Conservation (phyloP, 805 yeast species). For the Ogataea philodendri region DNA sequence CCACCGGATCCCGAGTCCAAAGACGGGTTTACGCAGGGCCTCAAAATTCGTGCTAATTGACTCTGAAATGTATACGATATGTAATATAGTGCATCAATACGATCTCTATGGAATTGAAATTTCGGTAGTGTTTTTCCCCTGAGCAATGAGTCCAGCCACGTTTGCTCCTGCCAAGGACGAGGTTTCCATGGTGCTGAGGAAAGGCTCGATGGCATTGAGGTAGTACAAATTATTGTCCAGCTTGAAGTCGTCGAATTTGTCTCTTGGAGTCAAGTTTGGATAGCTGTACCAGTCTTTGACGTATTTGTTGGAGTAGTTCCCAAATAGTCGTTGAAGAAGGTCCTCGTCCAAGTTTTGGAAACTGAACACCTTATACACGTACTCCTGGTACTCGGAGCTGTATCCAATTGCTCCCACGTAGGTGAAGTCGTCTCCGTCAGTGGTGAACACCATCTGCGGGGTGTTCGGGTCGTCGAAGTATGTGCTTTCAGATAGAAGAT, state of each 20-base stretch:
- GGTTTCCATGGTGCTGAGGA: conserved; percentile 53
- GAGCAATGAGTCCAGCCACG: conserved; percentile 43
- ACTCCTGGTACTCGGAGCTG: conserved; percentile 28
- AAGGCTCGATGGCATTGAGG: conserved; percentile 44
- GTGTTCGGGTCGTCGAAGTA: conserved; percentile 17
- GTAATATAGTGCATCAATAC: conserved; percentile 7
- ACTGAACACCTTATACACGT: conserved; percentile 45
- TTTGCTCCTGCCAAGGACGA: conserved; percentile 48
- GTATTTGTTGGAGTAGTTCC: conserved; percentile 26
- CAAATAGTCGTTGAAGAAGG: conserved; percentile 25
- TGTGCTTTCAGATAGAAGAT: conserved; percentile 11
- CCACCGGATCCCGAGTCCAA: conserved; percentile 3
- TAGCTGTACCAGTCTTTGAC: conserved; percentile 44
- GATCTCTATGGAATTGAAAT: conserved; percentile 20
- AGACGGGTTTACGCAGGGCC: conserved; percentile 13
- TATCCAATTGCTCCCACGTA: conserved; percentile 35
- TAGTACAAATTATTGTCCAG: conserved; percentile 36
- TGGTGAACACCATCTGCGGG: conserved; percentile 32
- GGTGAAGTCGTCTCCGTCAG: conserved; percentile 31
- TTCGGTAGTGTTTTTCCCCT: conserved; percentile 28
- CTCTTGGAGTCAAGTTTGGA: conserved; percentile 38
- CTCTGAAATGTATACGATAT: conserved; percentile 2
- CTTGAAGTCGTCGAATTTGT: conserved; percentile 23
- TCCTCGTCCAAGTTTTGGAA: conserved; percentile 19
- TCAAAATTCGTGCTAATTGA: conserved; percentile 12